Evolutionary conservation across 2,329 filamentous ascomycete species (phyloP), one percentile per base, ranked within the genome.

Genomic region (Sporothrix euskadiensis): DNA sequence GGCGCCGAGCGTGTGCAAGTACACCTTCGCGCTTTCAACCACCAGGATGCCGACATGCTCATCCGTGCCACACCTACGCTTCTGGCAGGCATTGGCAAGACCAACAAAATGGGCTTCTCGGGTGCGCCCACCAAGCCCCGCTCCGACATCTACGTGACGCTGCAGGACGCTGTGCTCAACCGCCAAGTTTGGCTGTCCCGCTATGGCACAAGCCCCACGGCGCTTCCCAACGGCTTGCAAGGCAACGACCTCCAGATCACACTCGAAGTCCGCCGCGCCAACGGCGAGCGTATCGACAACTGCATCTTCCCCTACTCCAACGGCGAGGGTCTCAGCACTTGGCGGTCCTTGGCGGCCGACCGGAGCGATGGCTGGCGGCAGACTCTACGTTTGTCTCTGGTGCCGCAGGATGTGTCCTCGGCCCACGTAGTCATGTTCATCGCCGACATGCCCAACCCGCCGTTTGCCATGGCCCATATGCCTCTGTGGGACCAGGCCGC

Each of bases 91-190:
- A 88, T 98, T 74, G 87, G 87, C 73, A 92, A 92, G 80, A 97
- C 94, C 0, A 91, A 87, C 78, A 96, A 96, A 80, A 94, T 98
- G 81, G 96, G 94, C 1, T 98, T 99, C 80, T 93, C 95, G 3
- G 94, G 94, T 14, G 94, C 94, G 1, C 95, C 96, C 0, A 94
- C 92, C 0, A 94, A 94, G 80, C 87, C 92, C 19, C 88, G 97
- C 78, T 98, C 94, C 12, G 97, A 99, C 80, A 98, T 99, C 69
- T 99, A 99, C 80, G 82, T 99, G 61, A 98, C 94, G 0, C 82
- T 99, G 66, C 89, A 90, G 73, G 90, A 94, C 76, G 92, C 94
- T 0, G 86, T 90, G n/a, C 84, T 99, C 32, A 90, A 91, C 22
- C 90, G 90, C 73, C 93, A 97, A 78, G 90, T 92, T 47, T 81